A percentile compares a stretch with the other conserved stretches of the same genome.
Conservation (phyloP, 2,329 filamentous ascomycete species). For the Exserohilum rostratum region DNA sequence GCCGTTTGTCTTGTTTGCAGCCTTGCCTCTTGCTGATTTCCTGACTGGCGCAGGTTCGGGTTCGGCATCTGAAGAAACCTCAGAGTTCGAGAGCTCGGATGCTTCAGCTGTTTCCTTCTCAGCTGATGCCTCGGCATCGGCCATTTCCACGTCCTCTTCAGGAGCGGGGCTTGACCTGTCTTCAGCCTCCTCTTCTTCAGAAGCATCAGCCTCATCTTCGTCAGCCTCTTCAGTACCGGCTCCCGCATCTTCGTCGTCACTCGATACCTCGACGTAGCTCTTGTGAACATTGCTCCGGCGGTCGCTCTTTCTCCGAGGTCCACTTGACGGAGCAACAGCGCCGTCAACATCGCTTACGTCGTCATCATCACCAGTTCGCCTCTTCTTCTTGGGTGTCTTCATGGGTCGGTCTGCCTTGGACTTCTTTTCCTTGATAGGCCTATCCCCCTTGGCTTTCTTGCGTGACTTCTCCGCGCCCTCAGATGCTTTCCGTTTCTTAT, state of each 20-base stretch:
- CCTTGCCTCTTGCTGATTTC: conserved; percentile 21
- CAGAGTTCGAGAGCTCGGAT: conserved; percentile 21
- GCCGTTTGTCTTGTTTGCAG: conserved; percentile 25
- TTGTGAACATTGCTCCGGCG: conserved; percentile 46
- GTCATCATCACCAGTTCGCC: conserved; percentile 38
- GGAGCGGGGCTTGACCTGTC: conserved; percentile 21
- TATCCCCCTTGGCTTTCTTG: conserved; percentile 45
- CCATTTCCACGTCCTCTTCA: conserved; percentile 41
- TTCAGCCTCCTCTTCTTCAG: conserved; percentile 22
- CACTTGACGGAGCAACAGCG: conserved; percentile 44
- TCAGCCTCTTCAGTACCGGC: conserved; percentile 34
- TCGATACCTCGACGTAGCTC: conserved; percentile 55
- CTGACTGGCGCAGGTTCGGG: conserved; percentile 24
- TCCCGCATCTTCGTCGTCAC: conserved; percentile 50
- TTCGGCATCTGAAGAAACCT: conserved; percentile 22
- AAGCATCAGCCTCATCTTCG: conserved; percentile 23
- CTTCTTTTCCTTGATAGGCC: conserved; percentile 40
- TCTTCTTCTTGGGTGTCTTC: conserved; percentile 49
- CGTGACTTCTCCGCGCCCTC: conserved; percentile 35
- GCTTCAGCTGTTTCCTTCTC: conserved; percentile 18
- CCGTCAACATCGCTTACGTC: conserved; percentile 40
- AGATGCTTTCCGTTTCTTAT: conserved; percentile 54
- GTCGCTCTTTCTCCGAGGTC: conserved; percentile 52
- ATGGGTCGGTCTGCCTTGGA: conserved; percentile 34
- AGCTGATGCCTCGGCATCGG: conserved; percentile 18